phyloP scores from a whole-genome alignment of 2,329 filamentous ascomycete genomes.

The Juglanconis oblonga region DNA sequence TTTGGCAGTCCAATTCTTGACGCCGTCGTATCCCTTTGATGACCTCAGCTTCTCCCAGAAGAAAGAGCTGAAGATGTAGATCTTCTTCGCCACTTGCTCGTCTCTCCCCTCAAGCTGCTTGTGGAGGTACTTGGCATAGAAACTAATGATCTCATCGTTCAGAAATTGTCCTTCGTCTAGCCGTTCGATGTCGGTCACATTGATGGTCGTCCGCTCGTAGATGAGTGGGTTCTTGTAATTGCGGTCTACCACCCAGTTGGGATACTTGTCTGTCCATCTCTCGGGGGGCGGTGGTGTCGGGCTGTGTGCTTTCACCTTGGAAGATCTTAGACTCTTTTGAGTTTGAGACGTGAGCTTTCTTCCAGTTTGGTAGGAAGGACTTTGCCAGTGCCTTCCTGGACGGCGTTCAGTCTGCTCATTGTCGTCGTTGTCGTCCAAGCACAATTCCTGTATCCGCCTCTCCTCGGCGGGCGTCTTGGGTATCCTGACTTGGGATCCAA shows the following conservation, averaged over 20 bases:
- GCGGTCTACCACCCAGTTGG: slow-evolving; percentile 43
- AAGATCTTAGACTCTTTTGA: slow-evolving; percentile 17
- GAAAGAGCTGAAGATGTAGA: slow-evolving; percentile 91
- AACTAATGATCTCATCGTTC: slow-evolving; percentile 89
- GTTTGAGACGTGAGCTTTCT: slow-evolving; percentile 15
- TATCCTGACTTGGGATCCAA: neutral
- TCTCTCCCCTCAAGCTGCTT: slow-evolving; percentile 52
- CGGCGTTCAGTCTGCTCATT: neutral
- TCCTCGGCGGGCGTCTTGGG: slow-evolving; percentile 1
- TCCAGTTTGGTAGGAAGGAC: neutral
- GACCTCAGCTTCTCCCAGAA: slow-evolving; percentile 80
- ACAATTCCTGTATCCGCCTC: neutral
- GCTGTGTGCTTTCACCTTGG: slow-evolving; percentile 1
- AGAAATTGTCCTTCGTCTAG: slow-evolving; percentile 83
- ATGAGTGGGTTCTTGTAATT: slow-evolving; percentile 59
- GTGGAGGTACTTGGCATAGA: slow-evolving; percentile 77
- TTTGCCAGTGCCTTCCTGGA: neutral
- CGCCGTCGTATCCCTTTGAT: slow-evolving; percentile 75
- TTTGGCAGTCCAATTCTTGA: slow-evolving; percentile 83
- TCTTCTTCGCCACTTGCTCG: slow-evolving; percentile 56
- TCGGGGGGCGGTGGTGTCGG: slow-evolving; percentile 20
- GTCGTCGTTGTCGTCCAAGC: neutral
- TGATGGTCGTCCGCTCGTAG: slow-evolving; percentile 65
- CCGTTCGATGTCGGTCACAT: slow-evolving; percentile 69
- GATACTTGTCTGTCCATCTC: slow-evolving; percentile 50